Percentiles rank a stretch among this genome's conserved stretches.
Conservation (phyloP, 2,329 filamentous ascomycete species). For the Coniochaeta sp. region DNA sequence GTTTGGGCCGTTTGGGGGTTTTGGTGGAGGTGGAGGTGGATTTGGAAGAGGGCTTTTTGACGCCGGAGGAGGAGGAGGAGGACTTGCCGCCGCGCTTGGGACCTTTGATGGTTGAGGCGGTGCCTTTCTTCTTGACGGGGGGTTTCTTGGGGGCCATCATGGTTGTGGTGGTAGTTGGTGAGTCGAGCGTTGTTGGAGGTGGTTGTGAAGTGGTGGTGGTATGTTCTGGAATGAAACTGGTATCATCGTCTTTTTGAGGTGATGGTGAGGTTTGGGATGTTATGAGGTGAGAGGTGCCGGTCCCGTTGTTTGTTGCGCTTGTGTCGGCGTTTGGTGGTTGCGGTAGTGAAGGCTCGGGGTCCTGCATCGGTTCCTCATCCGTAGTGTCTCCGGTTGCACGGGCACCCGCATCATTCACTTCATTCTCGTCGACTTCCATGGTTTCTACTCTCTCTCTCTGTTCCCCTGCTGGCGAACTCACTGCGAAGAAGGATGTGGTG, state of each 20-base stretch:
- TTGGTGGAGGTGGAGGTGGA: conserved; percentile 9
- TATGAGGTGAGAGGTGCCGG: neutral
- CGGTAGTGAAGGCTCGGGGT: neutral
- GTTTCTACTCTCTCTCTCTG: neutral
- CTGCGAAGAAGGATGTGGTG: neutral
- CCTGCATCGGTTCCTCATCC: neutral
- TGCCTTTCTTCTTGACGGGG: conserved; percentile 25
- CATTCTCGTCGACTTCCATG: neutral
- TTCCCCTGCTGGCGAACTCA: neutral
- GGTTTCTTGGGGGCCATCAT: neutral
- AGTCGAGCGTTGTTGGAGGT: neutral
- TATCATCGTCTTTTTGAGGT: neutral
- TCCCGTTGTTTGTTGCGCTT: too few species aligned
- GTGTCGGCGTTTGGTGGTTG: neutral
- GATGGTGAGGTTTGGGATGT: neutral
- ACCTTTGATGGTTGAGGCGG: conserved; percentile 30
- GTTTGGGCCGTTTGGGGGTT: neutral
- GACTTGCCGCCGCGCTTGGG: conserved; percentile 28
- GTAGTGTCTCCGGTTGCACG: neutral
- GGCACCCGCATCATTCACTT: neutral
- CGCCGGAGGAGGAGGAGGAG: conserved; percentile 11
- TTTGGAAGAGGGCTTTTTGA: conserved; percentile 16
- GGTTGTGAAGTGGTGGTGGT: conserved; percentile 12
- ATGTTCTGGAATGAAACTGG: neutral
- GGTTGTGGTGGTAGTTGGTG: neutral